phyloP scores from a whole-genome alignment of 805 yeast species.

The Candida orba region DNA sequence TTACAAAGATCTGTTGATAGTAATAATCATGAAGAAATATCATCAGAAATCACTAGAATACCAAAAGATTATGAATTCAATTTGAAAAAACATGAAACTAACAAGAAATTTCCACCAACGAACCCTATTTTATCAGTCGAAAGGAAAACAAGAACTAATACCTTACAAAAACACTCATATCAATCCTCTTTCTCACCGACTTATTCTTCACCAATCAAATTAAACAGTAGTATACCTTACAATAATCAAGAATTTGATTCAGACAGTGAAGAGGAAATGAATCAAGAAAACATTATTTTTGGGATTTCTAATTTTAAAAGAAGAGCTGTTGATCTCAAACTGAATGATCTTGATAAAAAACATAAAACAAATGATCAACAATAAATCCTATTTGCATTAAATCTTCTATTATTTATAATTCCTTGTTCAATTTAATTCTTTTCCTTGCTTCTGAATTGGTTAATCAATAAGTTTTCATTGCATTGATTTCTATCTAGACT shows the following conservation, averaged over 20 bases:
- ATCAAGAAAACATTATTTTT: neutral
- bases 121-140: slow-evolving; percentile 14
- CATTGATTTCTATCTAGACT: too few relatives aligned
- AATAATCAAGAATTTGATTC: neutral
- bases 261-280: neutral
- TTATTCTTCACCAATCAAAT: neutral
- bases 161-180: too few relatives aligned
- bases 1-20: slow-evolving; percentile 13
- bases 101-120: slow-evolving; percentile 16
- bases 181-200: neutral
- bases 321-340: neutral
- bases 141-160: neutral
- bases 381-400: too few relatives aligned
- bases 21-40: slow-evolving; percentile 1
- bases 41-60: neutral
- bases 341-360: slow-evolving; percentile 2
- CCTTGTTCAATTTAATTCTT: neutral
- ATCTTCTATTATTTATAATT: neutral
- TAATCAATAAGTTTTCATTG: too few relatives aligned
- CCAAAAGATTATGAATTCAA: slow-evolving; percentile 16
- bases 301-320: slow-evolving; percentile 6
- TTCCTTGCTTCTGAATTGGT: too few relatives aligned
- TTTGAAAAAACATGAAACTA: slow-evolving; percentile 5
- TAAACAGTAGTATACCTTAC: neutral
- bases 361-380: neutral